Evolutionary conservation across 495 filamentous ascomycete species (phyloP), one percentile per base, ranked within the genome.

Genomic region (Penicillium paradoxum): DNA sequence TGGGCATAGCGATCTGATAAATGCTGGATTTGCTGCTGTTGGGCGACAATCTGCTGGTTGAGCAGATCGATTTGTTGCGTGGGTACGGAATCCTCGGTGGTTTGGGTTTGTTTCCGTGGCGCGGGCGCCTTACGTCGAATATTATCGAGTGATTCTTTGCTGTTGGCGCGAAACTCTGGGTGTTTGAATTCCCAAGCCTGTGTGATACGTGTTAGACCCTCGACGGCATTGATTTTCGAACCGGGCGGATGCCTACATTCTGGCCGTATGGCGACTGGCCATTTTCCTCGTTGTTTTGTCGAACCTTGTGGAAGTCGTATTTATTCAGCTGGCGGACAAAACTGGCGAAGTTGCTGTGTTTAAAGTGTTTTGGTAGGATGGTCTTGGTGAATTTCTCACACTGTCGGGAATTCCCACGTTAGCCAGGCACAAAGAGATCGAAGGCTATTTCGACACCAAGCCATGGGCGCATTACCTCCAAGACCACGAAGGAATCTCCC

Each of bases 251-350:
- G 10, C 85, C 68, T 84, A 96, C 92, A 73, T 90, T 90, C 58
- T 88, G 79, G 27, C 92, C 91, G 66, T 97, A 96, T 34, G 87
- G 91, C 47, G 89, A 92, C 57, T 90, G 87, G 41, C 89, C 89
- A 61, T 79, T 91, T 62, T 97, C 93, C 65, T 98, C 93, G 58
- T 90, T 90, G 59, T 92, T 97, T 64, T 96, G 91, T 57, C 93
- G 83, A 40, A 99, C 93, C 78, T 99, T 99, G 75, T 97, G 95
- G 59, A 99, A 99, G 70, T 97, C 93, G 70, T 96, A 99, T 67
- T 99, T 99, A 76, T 99, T 99, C 43, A 99, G 75, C 69, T 99
- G 93, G 59, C 93, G 88, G 38, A 99, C 93, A 60, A 99, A 99
- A 74, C 90, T 96, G 37, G 95, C 93, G 68, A 99, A 97, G 67